Base-by-base conservation (phyloP, 306 rosid species). In the Trifolium dubium region DNA sequence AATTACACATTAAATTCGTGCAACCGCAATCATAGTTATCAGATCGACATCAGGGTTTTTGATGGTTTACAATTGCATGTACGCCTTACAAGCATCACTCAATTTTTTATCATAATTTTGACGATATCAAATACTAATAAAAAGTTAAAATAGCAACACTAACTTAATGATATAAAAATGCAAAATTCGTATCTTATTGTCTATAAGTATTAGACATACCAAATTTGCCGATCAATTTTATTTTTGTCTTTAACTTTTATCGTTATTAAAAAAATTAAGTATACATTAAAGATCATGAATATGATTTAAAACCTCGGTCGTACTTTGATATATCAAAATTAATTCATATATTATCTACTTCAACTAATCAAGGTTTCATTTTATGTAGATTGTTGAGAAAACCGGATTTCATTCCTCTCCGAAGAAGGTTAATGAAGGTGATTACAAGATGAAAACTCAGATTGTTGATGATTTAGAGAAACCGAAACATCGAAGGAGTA, bases 341-440 rank as follows among this genome's bases (percentile, higher is more conserved):
- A 13, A 14, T 47, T 47, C 4, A 23, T 34, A 3, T 5, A 14
- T 28, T 56, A 53, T 17, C 2, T 30, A 0, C 13, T 59, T 6
- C 13, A 10, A 30, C 18, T 30, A 6, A 59, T 30, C 29, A 37
- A 12, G 8, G 19, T 59, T 72, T 65, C 1, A 17, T 44, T 73
- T 78, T 76, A 2, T 84, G 82, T 86, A 91, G 96, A 71, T 46
- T 18, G 70, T 49, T 37, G 82, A 68, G 58, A 81, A 60, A 56
- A 67, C 6, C 46, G 84, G 68, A 18, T 44, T 37, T 6, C 81
- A 75, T 67, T 72, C 78, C 32, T 23, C 34, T 13, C 6, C 65
- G 59, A 73, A 76, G 62, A 40, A 76, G 62, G 41, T 67, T 40
- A 75, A 51, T 17, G 72, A 74, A 58, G 85, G 35, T 31, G 31